phyloP scores from a whole-genome alignment of 2,329 filamentous ascomycete genomes.

The Fusarium sp. region DNA sequence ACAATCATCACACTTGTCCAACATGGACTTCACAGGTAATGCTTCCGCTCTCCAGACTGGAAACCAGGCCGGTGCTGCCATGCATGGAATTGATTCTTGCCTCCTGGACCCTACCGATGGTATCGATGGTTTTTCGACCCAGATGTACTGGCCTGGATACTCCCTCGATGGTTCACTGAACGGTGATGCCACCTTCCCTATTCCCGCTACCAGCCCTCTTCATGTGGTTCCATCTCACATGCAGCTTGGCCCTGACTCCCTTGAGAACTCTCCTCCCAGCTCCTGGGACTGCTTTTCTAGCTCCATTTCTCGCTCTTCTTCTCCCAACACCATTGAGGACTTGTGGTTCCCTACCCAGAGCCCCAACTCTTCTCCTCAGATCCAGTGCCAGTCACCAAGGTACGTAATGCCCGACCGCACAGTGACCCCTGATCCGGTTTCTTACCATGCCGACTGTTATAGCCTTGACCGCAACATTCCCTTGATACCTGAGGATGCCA shows the following conservation, averaged over 20 bases:
- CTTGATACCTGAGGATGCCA: constrained; percentile 51
- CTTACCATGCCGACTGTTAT: constrained; percentile 43
- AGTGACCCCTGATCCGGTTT: constrained; percentile 28
- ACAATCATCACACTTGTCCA: constrained; percentile 66
- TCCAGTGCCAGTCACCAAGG: constrained; percentile 68
- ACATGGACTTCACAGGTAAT: constrained; percentile 69
- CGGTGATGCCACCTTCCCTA: constrained; percentile 60
- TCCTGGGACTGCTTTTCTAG: constrained; percentile 69
- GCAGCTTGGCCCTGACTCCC: constrained; percentile 67
- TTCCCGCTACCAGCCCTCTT: constrained; percentile 61
- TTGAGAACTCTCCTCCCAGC: constrained; percentile 67
- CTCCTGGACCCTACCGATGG: constrained; percentile 65
- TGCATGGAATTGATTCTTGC: constrained; percentile 67
- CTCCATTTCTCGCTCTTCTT: constrained; percentile 67
- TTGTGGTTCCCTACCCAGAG: constrained; percentile 59
- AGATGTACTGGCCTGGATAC: constrained; percentile 67
- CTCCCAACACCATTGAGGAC: constrained; percentile 66
- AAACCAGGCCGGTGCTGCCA: constrained; percentile 55
- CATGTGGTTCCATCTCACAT: constrained; percentile 72
- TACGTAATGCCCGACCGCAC: constrained; percentile 57
- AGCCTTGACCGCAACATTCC: constrained; percentile 54
- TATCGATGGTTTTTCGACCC: constrained; percentile 62
- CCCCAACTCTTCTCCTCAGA: constrained; percentile 65
- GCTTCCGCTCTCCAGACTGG: constrained; percentile 61
- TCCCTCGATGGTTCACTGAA: constrained; percentile 62